Evolutionary conservation across 306 rosid genomes (phyloP).

Genomic region (Sicyos edulis): DNA sequence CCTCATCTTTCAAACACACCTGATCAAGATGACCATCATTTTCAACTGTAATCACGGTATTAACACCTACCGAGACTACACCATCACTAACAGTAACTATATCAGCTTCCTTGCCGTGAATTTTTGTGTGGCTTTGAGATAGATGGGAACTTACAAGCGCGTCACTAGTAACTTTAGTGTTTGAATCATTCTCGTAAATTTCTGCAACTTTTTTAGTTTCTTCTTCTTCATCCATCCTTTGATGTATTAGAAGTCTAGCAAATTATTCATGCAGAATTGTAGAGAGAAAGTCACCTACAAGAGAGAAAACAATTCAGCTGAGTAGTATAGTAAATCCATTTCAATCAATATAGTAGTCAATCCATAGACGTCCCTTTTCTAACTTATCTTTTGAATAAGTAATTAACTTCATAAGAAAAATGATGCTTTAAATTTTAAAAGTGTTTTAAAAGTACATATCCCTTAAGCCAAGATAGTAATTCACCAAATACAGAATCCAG

Average conservation of each 20-base stretch:
- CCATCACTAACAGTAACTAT: constrained; percentile 22
- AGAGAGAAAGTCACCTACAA: constrained; percentile 42
- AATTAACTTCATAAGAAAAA: constrained; percentile 12
- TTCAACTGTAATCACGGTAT: constrained; percentile 27
- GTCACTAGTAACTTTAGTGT: constrained; percentile 31
- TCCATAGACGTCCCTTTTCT: constrained; percentile 8
- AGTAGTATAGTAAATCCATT: constrained; percentile 1
- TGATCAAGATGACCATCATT: constrained; percentile 57
- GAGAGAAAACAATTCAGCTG: constrained; percentile 19
- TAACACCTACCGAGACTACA: constrained; percentile 27
- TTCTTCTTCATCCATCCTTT: constrained; percentile 74
- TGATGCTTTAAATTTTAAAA: not conserved
- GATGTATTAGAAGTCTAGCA: constrained; percentile 23
- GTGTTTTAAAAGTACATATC: not conserved
- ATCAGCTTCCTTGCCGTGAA: constrained; percentile 27
- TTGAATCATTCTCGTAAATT: constrained; percentile 34
- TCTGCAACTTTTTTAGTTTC: constrained; percentile 38
- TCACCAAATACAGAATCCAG: not conserved
- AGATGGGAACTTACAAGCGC: constrained; percentile 28
- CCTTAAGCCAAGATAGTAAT: not conserved
- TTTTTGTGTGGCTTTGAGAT: constrained; percentile 27
- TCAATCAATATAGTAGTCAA: constrained; percentile 1
- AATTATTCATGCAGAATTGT: constrained; percentile 28
- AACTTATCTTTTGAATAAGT: not conserved
- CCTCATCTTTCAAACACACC: constrained; percentile 60